phyloP scores from a whole-genome alignment of 306 rosid species.

The Cucumis hystrix region DNA sequence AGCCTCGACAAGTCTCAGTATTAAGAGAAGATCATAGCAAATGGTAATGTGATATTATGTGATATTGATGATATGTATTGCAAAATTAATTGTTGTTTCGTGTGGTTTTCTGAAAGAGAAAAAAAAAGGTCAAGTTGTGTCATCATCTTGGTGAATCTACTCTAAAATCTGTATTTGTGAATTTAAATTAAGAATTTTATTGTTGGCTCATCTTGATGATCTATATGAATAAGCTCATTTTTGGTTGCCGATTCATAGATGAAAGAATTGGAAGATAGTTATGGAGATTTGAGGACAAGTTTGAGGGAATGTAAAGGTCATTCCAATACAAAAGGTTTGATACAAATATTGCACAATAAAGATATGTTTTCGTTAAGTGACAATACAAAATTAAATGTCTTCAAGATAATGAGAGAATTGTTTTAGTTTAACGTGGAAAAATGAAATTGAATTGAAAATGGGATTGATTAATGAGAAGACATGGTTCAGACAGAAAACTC shows the following conservation, averaged over 20 bases:
- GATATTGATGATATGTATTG: not conserved
- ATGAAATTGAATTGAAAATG: no score
- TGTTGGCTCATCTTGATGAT: not conserved
- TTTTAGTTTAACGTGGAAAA: no score
- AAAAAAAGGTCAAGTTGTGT: not conserved
- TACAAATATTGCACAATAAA: not conserved
- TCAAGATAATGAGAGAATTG: no score
- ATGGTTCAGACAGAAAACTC: no score
- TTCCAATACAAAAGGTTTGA: not conserved
- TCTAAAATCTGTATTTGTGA: not conserved
- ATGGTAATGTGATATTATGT: not conserved
- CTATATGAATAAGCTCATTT: not conserved
- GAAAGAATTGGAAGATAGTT: not conserved
- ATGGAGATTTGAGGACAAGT: not conserved
- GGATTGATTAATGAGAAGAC: no score
- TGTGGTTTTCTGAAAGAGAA: not conserved
- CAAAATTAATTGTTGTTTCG: not conserved
- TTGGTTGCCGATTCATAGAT: not conserved
- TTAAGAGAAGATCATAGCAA: not conserved
- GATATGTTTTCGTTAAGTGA: not conserved
- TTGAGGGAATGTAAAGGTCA: no score
- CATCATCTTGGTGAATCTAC: conserved; percentile 6
- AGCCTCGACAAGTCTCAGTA: conserved; percentile 85
- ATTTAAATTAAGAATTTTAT: not conserved
- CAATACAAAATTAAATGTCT: no score